Percentiles rank a stretch among this genome's conserved stretches.
Conservation (phyloP, 2,329 filamentous ascomycete species). For the Ceratocystis ficicola region DNA sequence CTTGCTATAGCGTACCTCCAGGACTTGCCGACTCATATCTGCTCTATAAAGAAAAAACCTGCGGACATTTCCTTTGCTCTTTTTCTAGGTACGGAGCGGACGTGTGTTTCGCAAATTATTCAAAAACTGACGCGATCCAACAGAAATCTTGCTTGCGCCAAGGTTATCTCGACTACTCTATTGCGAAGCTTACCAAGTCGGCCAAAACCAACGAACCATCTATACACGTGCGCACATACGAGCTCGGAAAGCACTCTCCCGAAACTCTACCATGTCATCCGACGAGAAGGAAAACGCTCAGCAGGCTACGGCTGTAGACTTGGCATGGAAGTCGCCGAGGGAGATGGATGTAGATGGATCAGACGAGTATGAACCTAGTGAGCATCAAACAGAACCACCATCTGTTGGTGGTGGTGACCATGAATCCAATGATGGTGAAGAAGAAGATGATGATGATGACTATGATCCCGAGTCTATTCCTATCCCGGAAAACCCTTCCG, state of each 20-base stretch:
- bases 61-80: not conserved
- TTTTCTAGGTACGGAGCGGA: not conserved
- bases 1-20: not conserved
- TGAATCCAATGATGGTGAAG: slow-evolving; percentile 16
- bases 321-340: slow-evolving; percentile 12
- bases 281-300: slow-evolving; percentile 15
- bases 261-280: slow-evolving; percentile 9
- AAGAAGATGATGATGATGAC: slow-evolving; percentile 41
- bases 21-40: too few species aligned
- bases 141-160: not conserved
- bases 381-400: slow-evolving; percentile 20
- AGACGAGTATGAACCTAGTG: slow-evolving; percentile 22
- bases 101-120: not conserved
- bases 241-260: not conserved
- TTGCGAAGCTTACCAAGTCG: not conserved
- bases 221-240: not conserved
- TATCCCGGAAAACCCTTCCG: slow-evolving; percentile 32
- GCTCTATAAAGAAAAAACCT: too few species aligned
- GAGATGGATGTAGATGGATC: slow-evolving; percentile 21
- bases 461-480: slow-evolving; percentile 48
- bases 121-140: not conserved
- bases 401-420: slow-evolving; percentile 20
- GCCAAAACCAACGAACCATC: not conserved
- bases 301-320: slow-evolving; percentile 9
- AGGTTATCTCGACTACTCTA: not conserved